Evolutionary conservation across 1,284 basidiomycete genomes (phyloP).

Genomic region (Ustilago nuda): DNA sequence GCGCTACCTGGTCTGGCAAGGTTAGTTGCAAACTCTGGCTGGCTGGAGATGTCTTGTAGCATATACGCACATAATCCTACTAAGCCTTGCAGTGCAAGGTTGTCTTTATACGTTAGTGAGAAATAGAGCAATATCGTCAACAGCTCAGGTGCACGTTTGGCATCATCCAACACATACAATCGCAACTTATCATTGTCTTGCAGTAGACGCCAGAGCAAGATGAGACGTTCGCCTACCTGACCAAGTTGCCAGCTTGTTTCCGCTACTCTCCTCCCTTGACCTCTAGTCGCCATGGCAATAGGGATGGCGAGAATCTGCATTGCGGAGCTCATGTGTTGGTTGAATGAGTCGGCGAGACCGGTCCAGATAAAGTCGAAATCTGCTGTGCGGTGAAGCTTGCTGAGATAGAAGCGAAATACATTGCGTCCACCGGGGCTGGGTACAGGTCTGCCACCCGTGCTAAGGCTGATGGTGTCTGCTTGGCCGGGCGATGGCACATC

Average conservation of each 20-base stretch:
- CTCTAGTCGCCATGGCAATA: slow-evolving; percentile 32
- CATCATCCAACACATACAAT: slow-evolving; percentile 53
- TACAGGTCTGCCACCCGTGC: slow-evolving; percentile 30
- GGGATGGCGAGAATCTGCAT: slow-evolving; percentile 46
- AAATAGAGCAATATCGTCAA: slow-evolving; percentile 49
- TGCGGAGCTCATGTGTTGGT: slow-evolving; percentile 39
- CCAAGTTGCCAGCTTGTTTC: slow-evolving; percentile 42
- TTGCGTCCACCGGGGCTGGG: slow-evolving; percentile 47
- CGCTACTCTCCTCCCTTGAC: slow-evolving; percentile 24
- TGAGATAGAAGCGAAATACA: slow-evolving; percentile 62
- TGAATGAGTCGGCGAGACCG: slow-evolving; percentile 42
- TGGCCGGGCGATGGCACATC: slow-evolving; percentile 39
- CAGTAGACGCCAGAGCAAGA: slow-evolving; percentile 59
- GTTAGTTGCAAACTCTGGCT: slow-evolving; percentile 77
- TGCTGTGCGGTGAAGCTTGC: slow-evolving; percentile 62
- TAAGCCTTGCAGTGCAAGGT: slow-evolving; percentile 84
- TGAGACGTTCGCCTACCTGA: slow-evolving; percentile 59
- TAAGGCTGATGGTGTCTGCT: slow-evolving; percentile 34
- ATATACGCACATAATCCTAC: slow-evolving; percentile 90
- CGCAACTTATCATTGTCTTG: slow-evolving; percentile 61
- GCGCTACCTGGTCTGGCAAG: slow-evolving; percentile 52
- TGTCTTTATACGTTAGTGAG: slow-evolving; percentile 48
- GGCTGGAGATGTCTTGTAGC: slow-evolving; percentile 88
- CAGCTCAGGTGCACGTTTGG: slow-evolving; percentile 37
- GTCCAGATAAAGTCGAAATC: slow-evolving; percentile 62